These are phyloP conservation scores for Xanthoconium purpureum DNA, from an alignment of 768 basidiomycete genomes.

Conservation along the genomic window DNA sequence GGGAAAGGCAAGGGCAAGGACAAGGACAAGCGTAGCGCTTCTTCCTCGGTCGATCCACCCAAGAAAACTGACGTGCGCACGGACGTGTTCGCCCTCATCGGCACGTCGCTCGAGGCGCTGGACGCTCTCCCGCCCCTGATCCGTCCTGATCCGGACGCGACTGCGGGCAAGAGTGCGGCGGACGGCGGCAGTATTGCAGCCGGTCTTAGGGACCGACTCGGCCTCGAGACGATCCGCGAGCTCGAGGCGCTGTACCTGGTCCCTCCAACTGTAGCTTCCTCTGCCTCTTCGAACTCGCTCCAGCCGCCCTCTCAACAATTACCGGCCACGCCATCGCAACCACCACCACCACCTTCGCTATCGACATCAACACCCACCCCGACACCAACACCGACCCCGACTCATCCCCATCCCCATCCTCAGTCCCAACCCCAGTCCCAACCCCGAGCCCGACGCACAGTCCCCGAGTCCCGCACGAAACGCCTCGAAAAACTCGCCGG, in stretches of 20 bases:
- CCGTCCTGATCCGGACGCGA: not conserved
- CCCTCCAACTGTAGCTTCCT: not conserved
- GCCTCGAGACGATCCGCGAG: conserved; percentile 28
- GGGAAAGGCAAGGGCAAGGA: conserved; percentile 6
- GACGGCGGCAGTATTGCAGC: not conserved
- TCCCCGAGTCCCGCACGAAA: not conserved
- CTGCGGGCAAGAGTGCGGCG: too few species aligned
- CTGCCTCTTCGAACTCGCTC: not conserved
- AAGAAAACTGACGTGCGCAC: conserved; percentile 16
- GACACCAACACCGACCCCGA: too few species aligned
- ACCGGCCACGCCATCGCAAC: not conserved
- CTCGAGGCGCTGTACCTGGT: conserved; percentile 21
- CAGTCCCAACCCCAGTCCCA: not conserved
- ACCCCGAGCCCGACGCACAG: not conserved
- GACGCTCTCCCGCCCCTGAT: conserved; percentile 8
- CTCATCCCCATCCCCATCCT: not conserved
- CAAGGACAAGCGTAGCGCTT: not conserved
- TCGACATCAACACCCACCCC: too few species aligned
- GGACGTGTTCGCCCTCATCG: conserved; percentile 25
- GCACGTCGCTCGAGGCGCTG: conserved; percentile 17
- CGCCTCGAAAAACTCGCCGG: conserved; percentile 10
- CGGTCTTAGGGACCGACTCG: conserved; percentile 22
- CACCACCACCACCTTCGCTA: not conserved
- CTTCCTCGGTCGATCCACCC: not conserved
- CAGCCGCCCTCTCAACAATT: not conserved